Percentiles rank a stretch among this genome's conserved stretches.
Evolutionary conservation across 495 filamentous ascomycete species (phyloP).

Genomic region (Podospora conica): DNA sequence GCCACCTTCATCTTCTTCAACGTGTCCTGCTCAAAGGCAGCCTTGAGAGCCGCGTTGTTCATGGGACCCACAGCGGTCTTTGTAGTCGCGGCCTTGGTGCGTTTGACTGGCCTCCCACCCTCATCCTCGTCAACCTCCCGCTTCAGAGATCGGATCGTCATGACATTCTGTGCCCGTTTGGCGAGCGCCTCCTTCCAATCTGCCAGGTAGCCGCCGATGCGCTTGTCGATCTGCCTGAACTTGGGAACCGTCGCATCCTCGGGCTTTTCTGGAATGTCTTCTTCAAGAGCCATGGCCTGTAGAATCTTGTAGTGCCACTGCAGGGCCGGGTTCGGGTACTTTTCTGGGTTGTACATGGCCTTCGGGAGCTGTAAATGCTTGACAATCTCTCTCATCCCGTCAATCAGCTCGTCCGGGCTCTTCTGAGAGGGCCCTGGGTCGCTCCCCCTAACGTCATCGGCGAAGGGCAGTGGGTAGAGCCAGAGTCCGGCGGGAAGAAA

Average conservation of each 20-base stretch:
- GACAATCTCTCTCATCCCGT: constrained; percentile 73
- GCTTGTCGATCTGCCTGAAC: constrained; percentile 73
- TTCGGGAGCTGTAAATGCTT: constrained; percentile 88
- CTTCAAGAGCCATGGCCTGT: constrained; percentile 86
- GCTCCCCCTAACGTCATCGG: constrained; percentile 78
- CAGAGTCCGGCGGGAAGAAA: constrained; percentile 80
- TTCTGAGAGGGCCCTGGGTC: constrained; percentile 42
- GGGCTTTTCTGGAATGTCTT: constrained; percentile 73
- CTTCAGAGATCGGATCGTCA: constrained; percentile 34
- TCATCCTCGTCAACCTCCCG: constrained; percentile 36
- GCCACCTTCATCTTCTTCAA: constrained; percentile 67
- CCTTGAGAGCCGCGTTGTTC: constrained; percentile 54
- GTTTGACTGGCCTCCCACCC: constrained; percentile 38
- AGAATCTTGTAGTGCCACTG: constrained; percentile 98
- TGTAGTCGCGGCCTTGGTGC: constrained; percentile 25
- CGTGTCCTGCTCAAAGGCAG: constrained; percentile 50
- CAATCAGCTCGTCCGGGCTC: constrained; percentile 66
- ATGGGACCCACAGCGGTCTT: constrained; percentile 26
- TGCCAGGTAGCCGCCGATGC: constrained; percentile 68
- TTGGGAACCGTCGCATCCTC: constrained; percentile 84
- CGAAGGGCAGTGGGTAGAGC: constrained; percentile 82
- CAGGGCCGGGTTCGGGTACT: constrained; percentile 89
- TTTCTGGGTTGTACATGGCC: constrained; percentile 70
- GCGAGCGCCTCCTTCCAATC: constrained; percentile 65
- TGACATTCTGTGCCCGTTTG: constrained; percentile 40